Base-by-base conservation (phyloP, 1,284 basidiomycete species). In the Pascua guehoae region DNA sequence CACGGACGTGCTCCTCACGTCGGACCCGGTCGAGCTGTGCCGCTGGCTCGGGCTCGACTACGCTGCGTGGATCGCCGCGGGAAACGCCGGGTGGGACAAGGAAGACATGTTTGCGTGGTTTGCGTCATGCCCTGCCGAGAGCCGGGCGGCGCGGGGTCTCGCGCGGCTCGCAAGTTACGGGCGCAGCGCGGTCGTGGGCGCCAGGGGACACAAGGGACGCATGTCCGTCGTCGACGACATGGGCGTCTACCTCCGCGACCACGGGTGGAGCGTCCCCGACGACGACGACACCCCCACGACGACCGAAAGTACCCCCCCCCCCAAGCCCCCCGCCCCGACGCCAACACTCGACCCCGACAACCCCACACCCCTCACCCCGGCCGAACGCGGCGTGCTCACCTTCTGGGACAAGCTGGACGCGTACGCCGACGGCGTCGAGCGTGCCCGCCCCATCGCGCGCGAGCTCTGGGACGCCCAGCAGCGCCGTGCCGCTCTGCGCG, bases 21-120 rank as follows among this genome's bases (percentile, higher is more conserved):
- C 48, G 5, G 60, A 57, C n/a, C 51, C 68, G 1, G 44, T 16
- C 12, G 61, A 49, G 18, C 52, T 74, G 11, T 69, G 66, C 49
- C 54, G 43, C 2, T 74, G 65, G 62, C 53, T 72, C 7, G 72
- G 71, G 2, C 54, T 71, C 12, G 62, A 47, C 50, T 55, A 55
- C n/a, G 47, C 18, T 18, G 17, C 40, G 24, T 55, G 53, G 57
- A 9, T 5, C 9, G 4, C 8, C 0, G 16, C 42, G 24, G 12
- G 5, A n/a, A n/a, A n/a, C 8, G 43, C 11, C 12, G 43, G 12
- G 5, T 47, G 17, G 16, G 7, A 17, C 15, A 32, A 32, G 24
- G 52, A 51, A 9, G 57, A 51, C 37, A 15, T 58, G 40, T 58
- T 41, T 12, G 36, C 36, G 17, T 54, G 53, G 57, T 44, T 58